phyloP scores from a whole-genome alignment of 2,329 filamentous ascomycete species.

The Teratosphaeria epicoccoides region DNA sequence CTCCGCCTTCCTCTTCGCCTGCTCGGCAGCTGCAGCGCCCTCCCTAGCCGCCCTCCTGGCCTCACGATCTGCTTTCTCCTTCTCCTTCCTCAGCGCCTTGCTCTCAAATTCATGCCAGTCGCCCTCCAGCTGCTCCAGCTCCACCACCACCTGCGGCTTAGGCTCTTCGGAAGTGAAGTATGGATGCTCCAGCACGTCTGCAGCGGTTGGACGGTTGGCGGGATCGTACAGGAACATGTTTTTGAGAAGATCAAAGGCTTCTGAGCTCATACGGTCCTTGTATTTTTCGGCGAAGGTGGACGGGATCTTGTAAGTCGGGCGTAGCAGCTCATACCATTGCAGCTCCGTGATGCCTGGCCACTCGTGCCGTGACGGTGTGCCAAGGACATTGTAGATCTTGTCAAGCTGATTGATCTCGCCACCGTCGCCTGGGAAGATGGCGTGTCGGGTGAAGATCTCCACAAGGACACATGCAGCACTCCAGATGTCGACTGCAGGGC shows the following conservation, averaged over 20 bases:
- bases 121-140: constrained; percentile 73
- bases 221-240: constrained; percentile 89
- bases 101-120: constrained; percentile 99
- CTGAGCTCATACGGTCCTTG: constrained; percentile 61
- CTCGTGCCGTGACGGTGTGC: constrained; percentile 70
- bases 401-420: constrained; percentile 94
- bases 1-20: constrained; percentile 23
- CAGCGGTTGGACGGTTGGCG: constrained; percentile 67
- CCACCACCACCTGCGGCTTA: constrained; percentile 61
- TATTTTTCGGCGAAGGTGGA: constrained; percentile 78
- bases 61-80: constrained; percentile 57
- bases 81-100: constrained; percentile 84
- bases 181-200: constrained; percentile 71
- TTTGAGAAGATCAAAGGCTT: constrained; percentile 70
- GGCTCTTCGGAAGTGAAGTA: constrained; percentile 86
- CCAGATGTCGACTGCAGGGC: constrained; percentile 87
- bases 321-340: constrained; percentile 90
- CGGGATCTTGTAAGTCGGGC: constrained; percentile 61
- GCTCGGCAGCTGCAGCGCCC: constrained; percentile 26
- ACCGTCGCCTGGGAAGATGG: constrained; percentile 91
- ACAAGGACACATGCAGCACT: constrained; percentile 93
- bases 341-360: constrained; percentile 91
- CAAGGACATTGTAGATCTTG: constrained; percentile 88
- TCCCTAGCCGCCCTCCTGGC: constrained; percentile 36
- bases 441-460: constrained; percentile 87